phyloP scores from a whole-genome alignment of 495 filamentous ascomycete genomes.

The Chaetomium tenue region DNA sequence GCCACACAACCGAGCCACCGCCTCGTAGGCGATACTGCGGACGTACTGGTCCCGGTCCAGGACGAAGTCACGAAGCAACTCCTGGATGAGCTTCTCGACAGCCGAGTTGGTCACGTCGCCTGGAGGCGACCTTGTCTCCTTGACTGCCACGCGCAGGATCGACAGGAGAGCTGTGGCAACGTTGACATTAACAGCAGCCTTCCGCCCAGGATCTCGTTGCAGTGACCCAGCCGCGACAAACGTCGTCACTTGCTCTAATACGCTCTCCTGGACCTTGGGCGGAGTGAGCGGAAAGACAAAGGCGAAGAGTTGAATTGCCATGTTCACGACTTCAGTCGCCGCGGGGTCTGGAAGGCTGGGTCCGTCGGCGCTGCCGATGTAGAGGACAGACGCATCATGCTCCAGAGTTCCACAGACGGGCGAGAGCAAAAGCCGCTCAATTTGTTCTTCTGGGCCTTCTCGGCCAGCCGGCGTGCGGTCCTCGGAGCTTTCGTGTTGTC shows the following conservation, averaged over 20 bases:
- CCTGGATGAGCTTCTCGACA: constrained; percentile 84
- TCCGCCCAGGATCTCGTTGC: constrained; percentile 83
- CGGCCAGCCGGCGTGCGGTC: constrained; percentile 61
- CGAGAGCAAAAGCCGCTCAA: constrained; percentile 67
- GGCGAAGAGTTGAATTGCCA: constrained; percentile 88
- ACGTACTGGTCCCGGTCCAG: constrained; percentile 80
- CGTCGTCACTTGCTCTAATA: constrained; percentile 86
- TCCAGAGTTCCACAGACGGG: constrained; percentile 82
- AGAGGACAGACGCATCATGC: constrained; percentile 83
- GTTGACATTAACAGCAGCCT: constrained; percentile 87
- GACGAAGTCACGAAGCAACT: constrained; percentile 76
- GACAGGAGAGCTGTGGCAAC: constrained; percentile 77
- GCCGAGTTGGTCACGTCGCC: constrained; percentile 72
- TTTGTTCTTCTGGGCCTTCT: constrained; percentile 62
- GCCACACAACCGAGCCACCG: constrained; percentile 86
- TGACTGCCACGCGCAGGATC: constrained; percentile 77
- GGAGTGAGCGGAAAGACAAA: constrained; percentile 84
- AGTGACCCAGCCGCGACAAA: constrained; percentile 75
- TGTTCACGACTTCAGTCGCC: constrained; percentile 87
- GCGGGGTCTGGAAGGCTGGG: constrained; percentile 69
- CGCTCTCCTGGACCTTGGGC: constrained; percentile 90
- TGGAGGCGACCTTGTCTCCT: constrained; percentile 67
- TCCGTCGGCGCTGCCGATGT: constrained; percentile 53
- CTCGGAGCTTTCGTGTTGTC: constrained; percentile 60
- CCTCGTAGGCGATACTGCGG: constrained; percentile 79